Evolutionary conservation across 2,329 filamentous ascomycete species (phyloP).

Genomic region (Fusarium pseudograminearum): DNA sequence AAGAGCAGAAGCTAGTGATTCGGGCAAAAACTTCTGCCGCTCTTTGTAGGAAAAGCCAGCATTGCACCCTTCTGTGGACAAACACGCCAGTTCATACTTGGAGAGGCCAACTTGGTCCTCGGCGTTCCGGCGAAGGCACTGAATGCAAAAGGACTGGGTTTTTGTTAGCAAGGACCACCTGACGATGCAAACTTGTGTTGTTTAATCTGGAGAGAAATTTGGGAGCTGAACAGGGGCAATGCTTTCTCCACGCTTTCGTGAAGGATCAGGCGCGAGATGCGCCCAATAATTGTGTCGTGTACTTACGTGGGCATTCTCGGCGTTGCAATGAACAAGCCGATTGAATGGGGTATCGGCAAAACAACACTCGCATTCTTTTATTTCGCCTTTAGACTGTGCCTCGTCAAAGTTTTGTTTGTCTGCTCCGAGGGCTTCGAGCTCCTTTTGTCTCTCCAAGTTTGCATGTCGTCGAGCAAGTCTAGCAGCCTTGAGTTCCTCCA

Average conservation of each 20-base stretch:
- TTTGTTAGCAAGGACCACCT: slow-evolving; percentile 16
- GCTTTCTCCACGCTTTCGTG: background rate
- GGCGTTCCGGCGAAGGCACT: slow-evolving; percentile 74
- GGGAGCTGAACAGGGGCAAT: background rate
- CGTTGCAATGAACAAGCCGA: slow-evolving; percentile 75
- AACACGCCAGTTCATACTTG: slow-evolving; percentile 77
- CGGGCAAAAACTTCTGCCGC: slow-evolving; percentile 67
- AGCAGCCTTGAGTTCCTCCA: slow-evolving; percentile 40
- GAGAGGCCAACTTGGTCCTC: slow-evolving; percentile 75
- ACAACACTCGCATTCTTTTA: slow-evolving; percentile 80
- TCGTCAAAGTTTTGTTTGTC: slow-evolving; percentile 56
- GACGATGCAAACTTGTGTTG: background rate
- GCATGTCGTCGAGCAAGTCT: slow-evolving; percentile 17
- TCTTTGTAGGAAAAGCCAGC: slow-evolving; percentile 70
- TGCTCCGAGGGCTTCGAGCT: background rate
- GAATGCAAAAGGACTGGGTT: slow-evolving; percentile 72
- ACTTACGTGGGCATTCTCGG: slow-evolving; percentile 63
- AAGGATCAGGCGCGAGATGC: background rate
- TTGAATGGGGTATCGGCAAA: slow-evolving; percentile 75
- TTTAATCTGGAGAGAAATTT: too few relatives aligned
- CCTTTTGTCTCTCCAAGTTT: background rate
- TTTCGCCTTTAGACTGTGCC: slow-evolving; percentile 63
- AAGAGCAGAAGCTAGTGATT: slow-evolving; percentile 70
- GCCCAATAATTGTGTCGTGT: background rate
- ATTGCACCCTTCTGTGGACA: slow-evolving; percentile 75